These are phyloP conservation scores for Pseudonectria buxi DNA, from an alignment of 2,329 filamentous ascomycete species.

Conservation along the genomic window DNA sequence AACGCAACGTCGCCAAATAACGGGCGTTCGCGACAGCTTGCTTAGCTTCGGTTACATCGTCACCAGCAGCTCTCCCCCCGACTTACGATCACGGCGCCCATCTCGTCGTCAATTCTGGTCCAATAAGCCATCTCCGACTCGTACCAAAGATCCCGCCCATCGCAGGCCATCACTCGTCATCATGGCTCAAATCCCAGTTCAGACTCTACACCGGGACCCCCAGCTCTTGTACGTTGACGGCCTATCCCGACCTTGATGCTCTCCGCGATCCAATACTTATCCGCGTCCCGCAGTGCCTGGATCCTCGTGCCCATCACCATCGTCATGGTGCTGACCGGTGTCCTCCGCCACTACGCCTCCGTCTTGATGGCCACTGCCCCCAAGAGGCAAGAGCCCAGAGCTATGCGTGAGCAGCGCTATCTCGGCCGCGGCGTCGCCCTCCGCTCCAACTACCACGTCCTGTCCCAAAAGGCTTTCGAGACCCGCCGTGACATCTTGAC, in stretches of 20 bases:
- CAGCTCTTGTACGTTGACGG: conserved; percentile 74
- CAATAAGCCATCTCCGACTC: neutral
- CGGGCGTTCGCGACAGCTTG: neutral
- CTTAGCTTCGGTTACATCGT: neutral
- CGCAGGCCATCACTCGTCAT: conserved; percentile 11
- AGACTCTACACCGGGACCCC: conserved; percentile 97
- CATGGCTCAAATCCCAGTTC: conserved; percentile 81
- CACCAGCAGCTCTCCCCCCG: conserved; percentile 4
- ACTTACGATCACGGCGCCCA: neutral
- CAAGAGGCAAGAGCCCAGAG: conserved; percentile 69
- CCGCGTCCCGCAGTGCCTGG: conserved; percentile 69
- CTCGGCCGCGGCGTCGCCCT: conserved; percentile 80
- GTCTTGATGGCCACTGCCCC: conserved; percentile 81
- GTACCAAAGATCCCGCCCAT: conserved; percentile 4
- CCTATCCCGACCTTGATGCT: neutral
- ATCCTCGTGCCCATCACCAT: conserved; percentile 95
- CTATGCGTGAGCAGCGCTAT: conserved; percentile 79
- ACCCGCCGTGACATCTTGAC: conserved; percentile 74
- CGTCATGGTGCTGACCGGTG: conserved; percentile 95
- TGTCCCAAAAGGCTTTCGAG: conserved; percentile 73
- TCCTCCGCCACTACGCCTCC: conserved; percentile 92
- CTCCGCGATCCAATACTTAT: conserved; percentile 12
- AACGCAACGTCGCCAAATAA: neutral
- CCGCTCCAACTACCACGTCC: conserved; percentile 71
- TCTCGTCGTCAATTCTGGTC: neutral